Conservation (phyloP, 257 asterid species). For the Nicotiana knightiana region DNA sequence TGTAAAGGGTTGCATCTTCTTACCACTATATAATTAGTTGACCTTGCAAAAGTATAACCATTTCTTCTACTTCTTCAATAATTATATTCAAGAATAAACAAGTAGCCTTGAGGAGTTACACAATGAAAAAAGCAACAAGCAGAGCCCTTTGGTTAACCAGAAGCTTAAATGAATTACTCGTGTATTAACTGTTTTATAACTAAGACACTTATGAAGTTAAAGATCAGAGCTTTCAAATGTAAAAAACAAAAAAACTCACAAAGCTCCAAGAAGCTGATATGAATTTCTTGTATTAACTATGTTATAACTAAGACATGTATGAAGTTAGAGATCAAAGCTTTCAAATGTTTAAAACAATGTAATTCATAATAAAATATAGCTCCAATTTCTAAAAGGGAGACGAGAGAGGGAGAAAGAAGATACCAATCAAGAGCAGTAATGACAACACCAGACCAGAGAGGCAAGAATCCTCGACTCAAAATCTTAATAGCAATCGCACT, state of each 20-base stretch:
- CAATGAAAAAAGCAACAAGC: neutral
- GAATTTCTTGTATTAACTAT: neutral
- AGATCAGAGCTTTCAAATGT: neutral
- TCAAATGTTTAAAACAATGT: neutral
- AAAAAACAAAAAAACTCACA: neutral
- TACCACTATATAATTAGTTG: neutral
- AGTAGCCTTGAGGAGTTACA: neutral
- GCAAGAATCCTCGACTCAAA: conserved; percentile 46
- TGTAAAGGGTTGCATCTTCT: neutral
- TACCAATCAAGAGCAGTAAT: conserved; percentile 81
- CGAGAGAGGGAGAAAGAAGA: neutral
- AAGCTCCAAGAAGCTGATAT: neutral
- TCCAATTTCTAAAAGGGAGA: neutral
- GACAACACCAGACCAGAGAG: conserved; percentile 73
- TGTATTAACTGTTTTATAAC: neutral
- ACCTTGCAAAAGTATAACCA: neutral
- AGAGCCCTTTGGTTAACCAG: neutral
- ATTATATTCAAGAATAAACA: neutral
- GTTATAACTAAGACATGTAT: neutral
- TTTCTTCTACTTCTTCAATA: neutral
- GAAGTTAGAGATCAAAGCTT: neutral
- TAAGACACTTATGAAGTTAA: neutral
- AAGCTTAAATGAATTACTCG: neutral
- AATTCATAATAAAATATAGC: neutral
- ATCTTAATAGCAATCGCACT: conserved; percentile 79